These are phyloP conservation scores for Cladosporium velox DNA, from an alignment of 2,329 filamentous ascomycete genomes.

Conservation along the genomic window DNA sequence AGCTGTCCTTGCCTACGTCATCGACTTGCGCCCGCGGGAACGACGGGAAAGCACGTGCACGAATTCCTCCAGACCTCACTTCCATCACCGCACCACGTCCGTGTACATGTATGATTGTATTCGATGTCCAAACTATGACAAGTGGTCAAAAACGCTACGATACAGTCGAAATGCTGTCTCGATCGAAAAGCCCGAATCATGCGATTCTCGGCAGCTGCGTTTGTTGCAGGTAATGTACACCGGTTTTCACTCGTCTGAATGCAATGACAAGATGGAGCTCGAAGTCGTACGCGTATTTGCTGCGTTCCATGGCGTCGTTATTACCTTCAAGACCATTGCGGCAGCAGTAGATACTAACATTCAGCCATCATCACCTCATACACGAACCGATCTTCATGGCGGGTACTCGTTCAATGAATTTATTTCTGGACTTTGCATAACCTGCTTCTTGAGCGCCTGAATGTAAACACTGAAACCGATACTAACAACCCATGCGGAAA, in stretches of 20 bases:
- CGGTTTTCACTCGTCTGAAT: neutral
- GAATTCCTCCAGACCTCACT: neutral
- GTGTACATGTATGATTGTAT: neutral
- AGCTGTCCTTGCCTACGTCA: conserved; percentile 18
- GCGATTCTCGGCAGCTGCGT: neutral
- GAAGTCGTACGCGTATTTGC: neutral
- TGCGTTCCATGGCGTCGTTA: no score
- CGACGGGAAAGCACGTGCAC: neutral
- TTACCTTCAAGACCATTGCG: neutral
- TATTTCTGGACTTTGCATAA: neutral
- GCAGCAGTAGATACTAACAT: neutral
- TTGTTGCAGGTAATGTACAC: neutral
- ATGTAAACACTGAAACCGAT: neutral
- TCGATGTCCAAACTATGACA: neutral
- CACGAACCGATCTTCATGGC: neutral
- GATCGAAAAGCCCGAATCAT: neutral
- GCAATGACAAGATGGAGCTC: neutral
- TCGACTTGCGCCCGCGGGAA: neutral
- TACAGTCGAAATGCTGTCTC: neutral
- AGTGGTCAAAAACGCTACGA: neutral
- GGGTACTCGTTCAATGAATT: neutral
- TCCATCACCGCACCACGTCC: neutral
- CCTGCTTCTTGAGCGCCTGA: neutral
- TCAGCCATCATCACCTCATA: neutral
- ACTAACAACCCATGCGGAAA: neutral